phyloP scores from a whole-genome alignment of 75 land plant species.

The Cunninghamia lanceolata region DNA sequence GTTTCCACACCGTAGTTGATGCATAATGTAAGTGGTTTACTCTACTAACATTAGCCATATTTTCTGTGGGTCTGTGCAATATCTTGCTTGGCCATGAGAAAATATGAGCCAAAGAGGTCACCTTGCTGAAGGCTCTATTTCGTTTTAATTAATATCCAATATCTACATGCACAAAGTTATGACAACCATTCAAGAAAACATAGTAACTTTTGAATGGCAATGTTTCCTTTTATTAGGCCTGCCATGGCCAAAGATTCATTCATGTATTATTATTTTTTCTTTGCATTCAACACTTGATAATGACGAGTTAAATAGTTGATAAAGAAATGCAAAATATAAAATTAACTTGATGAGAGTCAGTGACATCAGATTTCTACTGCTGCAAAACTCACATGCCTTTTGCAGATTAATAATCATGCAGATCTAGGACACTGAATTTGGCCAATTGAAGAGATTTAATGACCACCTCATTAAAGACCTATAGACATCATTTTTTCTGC shows the following conservation, averaged over 20 bases:
- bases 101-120: too few relatives aligned
- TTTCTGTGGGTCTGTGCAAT: too few relatives aligned
- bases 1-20: too few relatives aligned
- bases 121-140: not conserved
- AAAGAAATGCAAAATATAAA: not conserved
- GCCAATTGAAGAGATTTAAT: not conserved
- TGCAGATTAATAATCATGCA: not conserved
- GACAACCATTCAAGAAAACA: not conserved
- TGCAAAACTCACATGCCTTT: not conserved
- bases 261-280: not conserved
- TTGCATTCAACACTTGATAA: not conserved
- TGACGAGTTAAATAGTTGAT: not conserved
- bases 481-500: not conserved
- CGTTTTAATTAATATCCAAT: not conserved
- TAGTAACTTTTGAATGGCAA: not conserved
- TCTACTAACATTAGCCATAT: too few relatives aligned
- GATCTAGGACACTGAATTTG: not conserved
- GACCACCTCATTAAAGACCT: not conserved
- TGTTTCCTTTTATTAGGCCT: not conserved
- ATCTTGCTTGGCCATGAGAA: too few relatives aligned
- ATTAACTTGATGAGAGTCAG: not conserved
- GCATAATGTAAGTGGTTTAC: too few relatives aligned
- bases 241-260: not conserved
- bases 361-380: not conserved
- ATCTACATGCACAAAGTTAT: not conserved